Conservation (phyloP, 1,139 yeast genomes). For the Geotrichum candidum region DNA sequence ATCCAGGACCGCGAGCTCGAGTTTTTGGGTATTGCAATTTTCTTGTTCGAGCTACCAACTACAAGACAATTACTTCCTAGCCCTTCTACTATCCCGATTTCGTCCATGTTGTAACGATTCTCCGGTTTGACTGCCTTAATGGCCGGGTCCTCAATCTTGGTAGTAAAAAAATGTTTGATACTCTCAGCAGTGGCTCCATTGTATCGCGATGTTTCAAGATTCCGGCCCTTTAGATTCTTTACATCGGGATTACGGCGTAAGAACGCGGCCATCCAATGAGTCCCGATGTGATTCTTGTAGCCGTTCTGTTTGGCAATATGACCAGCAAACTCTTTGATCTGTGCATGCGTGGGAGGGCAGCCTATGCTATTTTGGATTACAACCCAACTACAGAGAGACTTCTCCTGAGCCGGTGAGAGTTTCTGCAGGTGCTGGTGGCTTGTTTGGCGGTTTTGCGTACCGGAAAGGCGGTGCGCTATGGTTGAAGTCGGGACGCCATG, state of each 20-base stretch:
- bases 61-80: not conserved
- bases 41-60: not conserved
- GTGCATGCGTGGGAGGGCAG: not conserved
- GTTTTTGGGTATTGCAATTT: not conserved
- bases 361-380: not conserved
- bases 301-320: not conserved
- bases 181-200: conserved; percentile 2
- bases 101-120: not conserved
- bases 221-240: not conserved
- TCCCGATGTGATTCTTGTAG: not conserved
- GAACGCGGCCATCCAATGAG: not conserved
- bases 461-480: not conserved
- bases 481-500: not conserved
- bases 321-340: not conserved
- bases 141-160: not conserved
- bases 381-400: not conserved
- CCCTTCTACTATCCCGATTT: not conserved
- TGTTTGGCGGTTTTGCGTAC: not conserved
- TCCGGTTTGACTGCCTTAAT: not conserved
- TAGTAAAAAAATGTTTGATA: not conserved
- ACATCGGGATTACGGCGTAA: not conserved
- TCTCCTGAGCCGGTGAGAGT: not conserved
- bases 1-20: not conserved
- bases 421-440: not conserved
- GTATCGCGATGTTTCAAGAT: not conserved